Evolutionary conservation across 441 rosid genomes (phyloP).

Genomic region (Viola pubescens): DNA sequence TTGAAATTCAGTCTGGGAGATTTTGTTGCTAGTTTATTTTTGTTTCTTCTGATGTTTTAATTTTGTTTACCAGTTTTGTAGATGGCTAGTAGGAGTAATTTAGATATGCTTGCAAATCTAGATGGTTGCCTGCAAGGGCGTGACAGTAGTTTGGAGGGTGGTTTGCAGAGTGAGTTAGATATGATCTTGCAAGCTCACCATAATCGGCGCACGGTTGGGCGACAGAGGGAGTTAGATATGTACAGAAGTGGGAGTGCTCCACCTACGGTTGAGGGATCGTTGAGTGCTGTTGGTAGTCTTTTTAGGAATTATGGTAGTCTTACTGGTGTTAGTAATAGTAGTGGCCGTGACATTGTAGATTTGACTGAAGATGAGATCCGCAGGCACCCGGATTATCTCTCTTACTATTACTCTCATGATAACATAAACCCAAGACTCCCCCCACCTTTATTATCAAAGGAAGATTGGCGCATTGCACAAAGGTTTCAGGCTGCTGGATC

Average conservation of each 20-base stretch:
- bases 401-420: constrained; percentile 71
- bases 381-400: constrained; percentile 70
- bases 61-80: constrained; percentile 14
- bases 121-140: constrained; percentile 40
- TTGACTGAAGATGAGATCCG: constrained; percentile 74
- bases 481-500: constrained; percentile 67
- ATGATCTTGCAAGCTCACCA: constrained; percentile 51
- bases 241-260: constrained; percentile 92
- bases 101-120: constrained; percentile 45
- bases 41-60: not conserved
- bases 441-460: constrained; percentile 73
- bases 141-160: constrained; percentile 49
- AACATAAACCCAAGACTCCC: constrained; percentile 78
- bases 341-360: constrained; percentile 27
- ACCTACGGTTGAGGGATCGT: constrained; percentile 87
- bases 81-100: constrained; percentile 51
- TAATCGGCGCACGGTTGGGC: constrained; percentile 31
- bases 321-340: constrained; percentile 14
- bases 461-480: constrained; percentile 85
- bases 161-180: constrained; percentile 62
- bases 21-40: not conserved
- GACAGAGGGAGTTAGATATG: constrained; percentile 44
- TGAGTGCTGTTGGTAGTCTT: constrained; percentile 63
- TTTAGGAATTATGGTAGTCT: constrained; percentile 41
- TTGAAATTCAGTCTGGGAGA: not conserved